Base-by-base conservation (phyloP, 129 eudicot genomes). In the Tagetes patula region DNA sequence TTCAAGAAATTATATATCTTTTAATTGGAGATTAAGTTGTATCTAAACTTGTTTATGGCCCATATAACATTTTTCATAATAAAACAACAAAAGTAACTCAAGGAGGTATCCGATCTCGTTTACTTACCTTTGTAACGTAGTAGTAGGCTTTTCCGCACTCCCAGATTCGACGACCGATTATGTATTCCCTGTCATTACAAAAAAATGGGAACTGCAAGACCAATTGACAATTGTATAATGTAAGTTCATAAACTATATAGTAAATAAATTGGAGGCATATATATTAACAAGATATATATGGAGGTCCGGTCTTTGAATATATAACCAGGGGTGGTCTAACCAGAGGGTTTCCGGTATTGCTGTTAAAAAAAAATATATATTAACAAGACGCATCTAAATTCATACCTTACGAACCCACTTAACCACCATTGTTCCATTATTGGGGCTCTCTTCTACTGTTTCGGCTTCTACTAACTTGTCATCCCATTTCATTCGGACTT, bases 131-230 rank as follows among this genome's bases (percentile, higher is more conserved):
- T 30, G 97, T 92, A 36, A 89, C 82, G 74, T 96, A 92, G 46
- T 88, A 92, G 77, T 88, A 92, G 0, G 89, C 71, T 41, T 75
- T 78, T 6, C 83, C 96, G 3, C 89, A 85, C 55, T 86, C 93
- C 97, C 97, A 92, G 36, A 92, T 92, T 56, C 97, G 81, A 40
- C 97, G 93, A 13, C 97, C 97, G 13, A 92, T 92, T 4, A 89
- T 69, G 74, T 92, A 92, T 60, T 92, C 97, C 42, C 97, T 81
- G 73, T 92, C 91, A 58, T 96, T 92, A 69, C 97, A 92, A 65
- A 92, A 92, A 69, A 92, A 92, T 0, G 97, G 97, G 79, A 92
- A 92, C 97, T 92, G 89, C 73, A 73, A 68, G 61, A 81, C 72
- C 73, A 71, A 68, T 46, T 72, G 5, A n/a, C n/a, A n/a, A n/a